A percentile compares a stretch with the other conserved stretches of the same genome.
Conservation (phyloP, 2,329 filamentous ascomycete genomes). For the Acrocalymma vagum region DNA sequence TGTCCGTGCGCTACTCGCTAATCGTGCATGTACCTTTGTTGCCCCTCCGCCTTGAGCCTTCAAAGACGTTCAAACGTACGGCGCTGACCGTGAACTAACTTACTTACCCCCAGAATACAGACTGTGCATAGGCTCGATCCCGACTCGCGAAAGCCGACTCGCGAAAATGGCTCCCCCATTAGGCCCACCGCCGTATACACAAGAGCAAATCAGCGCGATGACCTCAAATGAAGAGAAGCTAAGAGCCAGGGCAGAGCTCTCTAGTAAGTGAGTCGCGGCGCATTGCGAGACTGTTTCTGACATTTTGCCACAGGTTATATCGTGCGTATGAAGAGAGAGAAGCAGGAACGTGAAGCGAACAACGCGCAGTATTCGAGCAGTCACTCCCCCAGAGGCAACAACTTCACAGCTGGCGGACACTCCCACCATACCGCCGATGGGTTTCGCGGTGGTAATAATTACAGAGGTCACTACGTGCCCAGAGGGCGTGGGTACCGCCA, state of each 20-base stretch:
- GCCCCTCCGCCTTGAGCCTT: too few relatives aligned
- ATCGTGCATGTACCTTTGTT: too few relatives aligned
- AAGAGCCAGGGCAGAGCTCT: constrained; percentile 33
- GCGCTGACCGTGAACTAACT: too few relatives aligned
- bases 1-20: too few relatives aligned
- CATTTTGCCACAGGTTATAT: constrained; percentile 23
- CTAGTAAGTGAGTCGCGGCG: constrained; percentile 29
- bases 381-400: constrained; percentile 3
- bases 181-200: constrained; percentile 34
- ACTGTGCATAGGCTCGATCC: too few relatives aligned
- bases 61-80: too few relatives aligned
- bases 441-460: constrained; percentile 16
- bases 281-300: constrained; percentile 13
- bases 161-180: constrained; percentile 27
- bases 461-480: too few relatives aligned
- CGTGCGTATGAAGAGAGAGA: constrained; percentile 28
- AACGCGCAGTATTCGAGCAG: constrained; percentile 12
- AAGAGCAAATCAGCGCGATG: constrained; percentile 32
- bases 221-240: constrained; percentile 25
- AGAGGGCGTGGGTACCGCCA: constrained; percentile 7
- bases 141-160: too few relatives aligned
- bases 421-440: constrained; percentile 1
- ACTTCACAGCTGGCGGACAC: constrained; percentile 6
- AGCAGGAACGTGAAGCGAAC: constrained; percentile 17
- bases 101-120: too few relatives aligned